Evolutionary conservation across 352 stramenopile species (phyloP), one percentile per base, ranked within the genome.

Genomic region (Globisporangium radiosum): DNA sequence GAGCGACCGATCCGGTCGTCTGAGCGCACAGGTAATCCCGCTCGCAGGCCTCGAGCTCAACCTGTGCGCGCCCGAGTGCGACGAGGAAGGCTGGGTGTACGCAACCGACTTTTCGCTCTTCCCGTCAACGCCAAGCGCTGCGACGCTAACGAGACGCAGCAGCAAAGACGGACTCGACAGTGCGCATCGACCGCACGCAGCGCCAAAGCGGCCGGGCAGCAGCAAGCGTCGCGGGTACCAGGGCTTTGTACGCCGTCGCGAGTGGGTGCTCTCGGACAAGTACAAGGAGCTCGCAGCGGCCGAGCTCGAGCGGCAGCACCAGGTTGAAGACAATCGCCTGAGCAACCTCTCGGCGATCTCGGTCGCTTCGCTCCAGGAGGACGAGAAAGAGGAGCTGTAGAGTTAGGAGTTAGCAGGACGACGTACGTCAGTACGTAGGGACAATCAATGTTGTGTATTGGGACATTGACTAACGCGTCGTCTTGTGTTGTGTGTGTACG

Each of bases 41-140:
- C 58, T 89, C 13, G 77, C 77, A 1, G 83, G 81, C 1, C 60
- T 93, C 0, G 77, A 91, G 54, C 62, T 93, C 5, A 79, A 93
- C 62, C 44, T 87, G 56, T 57, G 81, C 42, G 78, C 60, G 0
- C 71, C 78, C 3, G 77, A 75, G 0, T 88, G 79, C 43, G 85
- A 95, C 54, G 73, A 78, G 4, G 79, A 95, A 47, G 85, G 85
- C 14, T 95, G 85, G 85, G 75, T 92, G 15, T 95, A 93, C 60
- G 83, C 86, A 55, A 84, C 83, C 17, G 85, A 95, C 54, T 95
- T 95, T 65, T 81, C 80, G 52, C 76, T 87, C 59, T 92, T 92
- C 64, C 70, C 82, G 38, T 89, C 82, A 5, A 60, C 64, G 10
- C 70, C 73, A n/a, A 47, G 14, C 8, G 43, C 36, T 37, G 54